These are phyloP conservation scores for Entophlyctis helioformis DNA, from an alignment of 192 early-diverging fungal genomes.

Conservation along the genomic window DNA sequence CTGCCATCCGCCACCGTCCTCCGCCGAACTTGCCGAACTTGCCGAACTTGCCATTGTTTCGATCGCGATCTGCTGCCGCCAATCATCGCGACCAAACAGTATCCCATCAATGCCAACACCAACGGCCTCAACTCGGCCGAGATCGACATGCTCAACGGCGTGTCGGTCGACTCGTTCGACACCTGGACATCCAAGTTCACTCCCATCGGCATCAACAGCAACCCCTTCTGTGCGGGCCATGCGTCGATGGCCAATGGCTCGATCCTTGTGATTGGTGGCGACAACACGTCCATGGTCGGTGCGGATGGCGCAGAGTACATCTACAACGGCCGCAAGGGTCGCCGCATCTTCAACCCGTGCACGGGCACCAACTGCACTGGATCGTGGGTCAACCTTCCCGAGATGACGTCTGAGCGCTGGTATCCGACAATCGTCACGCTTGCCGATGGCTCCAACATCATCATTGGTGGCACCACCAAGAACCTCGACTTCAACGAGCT, in stretches of 20 bases:
- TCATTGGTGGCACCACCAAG: constrained; percentile 11
- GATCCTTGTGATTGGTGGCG: constrained; percentile 28
- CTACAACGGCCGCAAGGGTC: constrained; percentile 4
- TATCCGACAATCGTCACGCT: constrained; percentile 28
- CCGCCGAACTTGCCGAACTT: no score
- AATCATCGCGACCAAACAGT: no score
- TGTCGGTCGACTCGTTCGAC: no score
- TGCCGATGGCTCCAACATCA: constrained; percentile 2
- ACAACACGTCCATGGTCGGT: constrained; percentile 6
- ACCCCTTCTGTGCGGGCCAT: constrained; percentile 30
- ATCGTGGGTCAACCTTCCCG: constrained; percentile 7
- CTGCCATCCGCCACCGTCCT: no score
- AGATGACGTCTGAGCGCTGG: constrained; percentile 22
- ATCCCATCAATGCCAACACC: no score
- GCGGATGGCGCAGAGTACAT: constrained; percentile 2
- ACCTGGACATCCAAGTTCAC: no score
- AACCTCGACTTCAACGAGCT: not conserved
- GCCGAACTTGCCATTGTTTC: no score
- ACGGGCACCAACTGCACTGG: constrained; percentile 1
- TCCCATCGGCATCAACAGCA: constrained; percentile 2
- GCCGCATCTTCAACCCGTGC: constrained; percentile 6
- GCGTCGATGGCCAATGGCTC: constrained; percentile 19
- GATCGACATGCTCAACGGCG: no score
- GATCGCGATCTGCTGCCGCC: no score
- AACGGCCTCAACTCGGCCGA: no score